phyloP scores from a whole-genome alignment of 441 rosid genomes.

The Jatropha multifida region DNA sequence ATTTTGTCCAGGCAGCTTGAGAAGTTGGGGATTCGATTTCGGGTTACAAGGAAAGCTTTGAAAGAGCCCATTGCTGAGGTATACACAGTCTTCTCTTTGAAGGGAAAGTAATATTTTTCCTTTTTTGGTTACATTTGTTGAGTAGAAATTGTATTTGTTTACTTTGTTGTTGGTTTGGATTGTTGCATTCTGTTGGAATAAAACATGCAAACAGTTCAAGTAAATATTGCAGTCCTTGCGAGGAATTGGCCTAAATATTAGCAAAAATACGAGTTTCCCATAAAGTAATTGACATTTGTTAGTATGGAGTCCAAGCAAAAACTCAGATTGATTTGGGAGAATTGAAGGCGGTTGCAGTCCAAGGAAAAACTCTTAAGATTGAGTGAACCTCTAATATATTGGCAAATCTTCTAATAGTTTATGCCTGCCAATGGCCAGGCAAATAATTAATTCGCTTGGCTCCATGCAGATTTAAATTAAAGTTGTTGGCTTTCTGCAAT shows the following conservation, averaged over 20 bases:
- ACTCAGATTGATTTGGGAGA: not conserved
- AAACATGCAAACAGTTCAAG: no score
- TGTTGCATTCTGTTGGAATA: not conserved
- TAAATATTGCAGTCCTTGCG: not conserved
- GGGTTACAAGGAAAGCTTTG: conserved; percentile 65
- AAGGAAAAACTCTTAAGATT: not conserved
- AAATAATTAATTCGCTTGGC: not conserved
- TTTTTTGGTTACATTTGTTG: not conserved
- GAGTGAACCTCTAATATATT: not conserved
- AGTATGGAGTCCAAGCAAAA: not conserved
- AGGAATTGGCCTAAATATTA: not conserved
- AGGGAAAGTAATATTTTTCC: not conserved
- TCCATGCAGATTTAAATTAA: not conserved
- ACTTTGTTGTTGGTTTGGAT: not conserved
- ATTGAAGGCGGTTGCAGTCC: not conserved
- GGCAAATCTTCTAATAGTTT: not conserved
- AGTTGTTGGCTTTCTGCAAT: not conserved
- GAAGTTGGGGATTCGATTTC: conserved; percentile 82
- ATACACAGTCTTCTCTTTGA: not conserved
- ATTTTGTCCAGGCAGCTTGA: conserved; percentile 81
- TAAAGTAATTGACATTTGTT: not conserved
- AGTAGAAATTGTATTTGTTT: not conserved
- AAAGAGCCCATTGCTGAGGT: conserved; percentile 87
- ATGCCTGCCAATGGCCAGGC: not conserved
- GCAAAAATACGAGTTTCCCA: not conserved